Conservation (phyloP, 2,329 filamentous ascomycete species). For the Exophiala xenobiotica region DNA sequence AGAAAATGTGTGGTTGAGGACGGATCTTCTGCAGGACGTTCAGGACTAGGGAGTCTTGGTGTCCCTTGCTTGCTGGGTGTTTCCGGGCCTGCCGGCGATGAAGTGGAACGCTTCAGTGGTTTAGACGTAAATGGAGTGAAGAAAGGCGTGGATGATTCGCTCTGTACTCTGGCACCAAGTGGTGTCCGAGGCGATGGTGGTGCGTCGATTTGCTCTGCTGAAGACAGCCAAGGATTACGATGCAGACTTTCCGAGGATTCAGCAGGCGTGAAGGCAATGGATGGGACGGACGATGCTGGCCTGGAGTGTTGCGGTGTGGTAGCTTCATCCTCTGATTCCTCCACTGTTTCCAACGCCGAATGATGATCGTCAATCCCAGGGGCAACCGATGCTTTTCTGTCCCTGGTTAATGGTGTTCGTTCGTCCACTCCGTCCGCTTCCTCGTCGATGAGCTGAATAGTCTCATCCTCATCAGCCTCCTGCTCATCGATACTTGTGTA, state of each 20-base stretch:
- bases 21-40: constrained; percentile 23
- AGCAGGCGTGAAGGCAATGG: constrained; percentile 28
- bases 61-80: constrained; percentile 22
- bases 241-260: constrained; percentile 15
- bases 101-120: constrained; percentile 16
- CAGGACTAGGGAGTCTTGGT: constrained; percentile 24
- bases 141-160: constrained; percentile 21
- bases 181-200: constrained; percentile 21
- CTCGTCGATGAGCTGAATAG: constrained; percentile 41
- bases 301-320: constrained; percentile 15
- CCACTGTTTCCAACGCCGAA: background rate
- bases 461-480: constrained; percentile 60
- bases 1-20: constrained; percentile 31
- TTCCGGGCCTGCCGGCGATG: constrained; percentile 24
- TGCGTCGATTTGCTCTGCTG: constrained; percentile 18
- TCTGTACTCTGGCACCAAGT: constrained; percentile 5
- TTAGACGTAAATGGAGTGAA: constrained; percentile 26
- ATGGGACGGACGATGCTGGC: constrained; percentile 24
- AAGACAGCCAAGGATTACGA: constrained; percentile 22
- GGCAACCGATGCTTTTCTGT: constrained; percentile 2
- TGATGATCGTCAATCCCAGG: background rate
- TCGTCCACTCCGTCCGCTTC: constrained; percentile 36
- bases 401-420: constrained; percentile 21
- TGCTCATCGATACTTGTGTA: constrained; percentile 61
- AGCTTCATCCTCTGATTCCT: constrained; percentile 7